phyloP scores from a whole-genome alignment of 2,329 filamentous ascomycete species.

The Cytospora paraplurivora region DNA sequence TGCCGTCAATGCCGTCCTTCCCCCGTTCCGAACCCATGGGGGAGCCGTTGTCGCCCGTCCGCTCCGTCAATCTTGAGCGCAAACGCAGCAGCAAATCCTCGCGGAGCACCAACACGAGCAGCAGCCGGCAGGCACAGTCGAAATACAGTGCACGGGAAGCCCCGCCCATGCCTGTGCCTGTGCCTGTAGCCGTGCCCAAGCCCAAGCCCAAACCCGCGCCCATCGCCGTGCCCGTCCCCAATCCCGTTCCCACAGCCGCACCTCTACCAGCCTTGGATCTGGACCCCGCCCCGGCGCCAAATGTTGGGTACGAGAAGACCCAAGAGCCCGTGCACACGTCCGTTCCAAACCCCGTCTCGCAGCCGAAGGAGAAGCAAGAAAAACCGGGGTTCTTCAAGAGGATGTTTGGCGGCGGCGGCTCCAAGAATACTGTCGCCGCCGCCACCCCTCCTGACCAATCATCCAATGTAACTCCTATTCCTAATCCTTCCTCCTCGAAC shows the following conservation, averaged over 20 bases:
- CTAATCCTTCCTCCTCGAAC: slow-evolving; percentile 15
- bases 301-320: slow-evolving; percentile 60
- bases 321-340: slow-evolving; percentile 51
- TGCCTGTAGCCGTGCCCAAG: slow-evolving; percentile 34
- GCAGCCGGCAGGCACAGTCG: slow-evolving; percentile 37
- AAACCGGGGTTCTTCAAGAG: slow-evolving; percentile 89
- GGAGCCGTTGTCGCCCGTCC: slow-evolving; percentile 40
- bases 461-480: slow-evolving; percentile 10
- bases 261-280: slow-evolving; percentile 41
- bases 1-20: slow-evolving; percentile 41
- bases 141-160: slow-evolving; percentile 34
- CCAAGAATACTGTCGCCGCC: slow-evolving; percentile 51
- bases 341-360: slow-evolving; percentile 43
- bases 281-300: slow-evolving; percentile 59
- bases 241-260: slow-evolving; percentile 32
- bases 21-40: slow-evolving; percentile 42
- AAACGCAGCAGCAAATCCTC: slow-evolving; percentile 62
- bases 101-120: slow-evolving; percentile 47
- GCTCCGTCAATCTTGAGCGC: slow-evolving; percentile 45
- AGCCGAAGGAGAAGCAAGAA: slow-evolving; percentile 70
- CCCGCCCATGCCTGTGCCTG: slow-evolving; percentile 34
- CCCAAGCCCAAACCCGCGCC: slow-evolving; percentile 31
- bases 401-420: slow-evolving; percentile 74
- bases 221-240: slow-evolving; percentile 32
- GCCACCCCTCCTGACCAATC: slow-evolving; percentile 22